Evolutionary conservation across 768 basidiomycete genomes (phyloP), one percentile per base, ranked within the genome.

Genomic region (Kwoniella sp.): DNA sequence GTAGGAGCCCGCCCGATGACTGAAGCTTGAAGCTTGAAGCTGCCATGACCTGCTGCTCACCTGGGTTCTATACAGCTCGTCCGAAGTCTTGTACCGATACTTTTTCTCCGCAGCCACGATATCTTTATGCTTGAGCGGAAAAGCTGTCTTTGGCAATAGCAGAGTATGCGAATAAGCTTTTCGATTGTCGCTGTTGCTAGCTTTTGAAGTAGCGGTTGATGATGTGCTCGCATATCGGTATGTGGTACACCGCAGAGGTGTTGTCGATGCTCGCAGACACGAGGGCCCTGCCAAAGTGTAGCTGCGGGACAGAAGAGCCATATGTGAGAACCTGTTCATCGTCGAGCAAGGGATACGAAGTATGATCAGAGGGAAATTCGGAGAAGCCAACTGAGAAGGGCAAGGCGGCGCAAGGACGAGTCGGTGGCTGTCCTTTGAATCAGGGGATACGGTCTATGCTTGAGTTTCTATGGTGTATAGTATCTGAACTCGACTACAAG

Each of bases 71-170:
- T 98, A 97, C 12, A 97, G 82, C 3, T 85, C 85, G 29, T 89
- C 87, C 38, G 88, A 88, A 2, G 90, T 91, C 69, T 86, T 84
- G 58, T 82, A 79, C 64, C 86, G 84, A 70, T 87, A 88, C 22
- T 82, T 82, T 9, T 82, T 80, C 70, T 91, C 90, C 45, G 86
- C 84, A 66, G 85, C 86, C n/a, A 83, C 82, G 0, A 88, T 85
- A 70, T 91, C 85, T 55, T 76, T 75, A 1, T 85, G 82, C 82
- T 89, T 86, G 54, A 92, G 83, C 1, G 91, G 87, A 76, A 97
- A 92, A 0, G 83, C 69, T 0, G 95, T 93, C 72, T 87, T 89
- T 0, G 95, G 95, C 2, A 97, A 86, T 2, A 87, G 84, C 12
- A 99, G 82, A 0, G 93, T 91, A 41, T 84, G 80, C 4, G 85